Evolutionary conservation across 768 basidiomycete species (phyloP), one percentile per base, ranked within the genome.

Genomic region (Boletus tomentosulus): DNA sequence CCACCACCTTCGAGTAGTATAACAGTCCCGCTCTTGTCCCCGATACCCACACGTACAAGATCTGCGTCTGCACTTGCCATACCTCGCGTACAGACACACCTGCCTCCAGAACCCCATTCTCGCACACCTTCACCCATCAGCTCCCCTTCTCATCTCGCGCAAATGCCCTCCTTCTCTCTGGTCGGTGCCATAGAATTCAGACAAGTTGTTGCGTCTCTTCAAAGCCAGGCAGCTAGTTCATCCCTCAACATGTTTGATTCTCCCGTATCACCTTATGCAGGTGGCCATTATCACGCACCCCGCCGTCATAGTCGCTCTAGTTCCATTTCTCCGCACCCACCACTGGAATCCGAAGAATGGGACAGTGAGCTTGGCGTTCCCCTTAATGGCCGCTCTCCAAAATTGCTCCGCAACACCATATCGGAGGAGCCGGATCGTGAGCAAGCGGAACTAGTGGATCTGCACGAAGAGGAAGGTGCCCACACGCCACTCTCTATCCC

Each of bases 111-210:
- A 19, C 66, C 79, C 9, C 71, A 73, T 50, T 61, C 66, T 9
- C 78, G 75, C 25, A 75, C 82, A 7, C 75, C 81, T 12, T 81
- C 86, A 2, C 80, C 82, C 6, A 64, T 76, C 7, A 72, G 67
- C 25, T 55, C 66, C 0, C 55, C 76, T 24, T 55, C 73, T 58
- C 69, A 71, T 24, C 68, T 74, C 35, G 68, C 71, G 10, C 80
- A 82, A 56, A 79, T 92, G 71, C 89, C 88, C 3, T 90, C 88
- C 0, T 92, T 92, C 62, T 98, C 96, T 3, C 80, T 99, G 2
- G 82, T 98, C 5, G 92, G 96, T 9, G 97, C 97, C 0, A 81
- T 99, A 42, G 97, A 99, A 70, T 99, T 99, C 71, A 81, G 94
- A 16, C 87, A 94, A 55, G 89, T 98, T 24, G 87, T 99, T 22